A percentile compares a stretch with the other conserved stretches of the same genome.
phyloP scores from a whole-genome alignment of 2,329 filamentous ascomycete species.

The Xenoacremonium recifei region DNA sequence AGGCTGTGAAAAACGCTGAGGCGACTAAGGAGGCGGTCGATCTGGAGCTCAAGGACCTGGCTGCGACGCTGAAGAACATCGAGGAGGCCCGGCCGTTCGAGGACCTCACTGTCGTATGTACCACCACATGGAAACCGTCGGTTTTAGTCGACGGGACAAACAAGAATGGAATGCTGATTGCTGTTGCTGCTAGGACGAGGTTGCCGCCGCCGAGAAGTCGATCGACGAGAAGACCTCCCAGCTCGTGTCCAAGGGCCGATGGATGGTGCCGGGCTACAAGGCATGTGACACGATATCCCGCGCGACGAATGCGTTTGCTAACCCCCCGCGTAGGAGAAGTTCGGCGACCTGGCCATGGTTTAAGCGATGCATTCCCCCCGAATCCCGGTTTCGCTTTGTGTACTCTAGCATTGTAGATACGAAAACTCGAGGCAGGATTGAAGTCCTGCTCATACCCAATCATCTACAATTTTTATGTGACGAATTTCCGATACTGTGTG shows the following conservation, averaged over 20 bases:
- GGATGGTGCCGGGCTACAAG: conserved; percentile 98
- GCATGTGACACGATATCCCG: conserved; percentile 48
- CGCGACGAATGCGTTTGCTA: conserved; percentile 34
- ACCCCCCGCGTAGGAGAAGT: conserved; percentile 78
- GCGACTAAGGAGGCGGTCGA: conserved; percentile 96
- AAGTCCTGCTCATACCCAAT: conserved; percentile 32
- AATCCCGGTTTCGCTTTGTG: conserved; percentile 52
- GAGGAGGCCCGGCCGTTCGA: conserved; percentile 94
- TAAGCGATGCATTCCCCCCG: conserved; percentile 55
- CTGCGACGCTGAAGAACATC: conserved; percentile 96
- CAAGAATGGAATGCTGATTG: conserved; percentile 29
- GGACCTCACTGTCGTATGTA: conserved; percentile 92
- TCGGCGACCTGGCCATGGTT: conserved; percentile 92
- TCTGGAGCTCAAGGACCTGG: conserved; percentile 87
- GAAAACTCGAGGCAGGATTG: conserved; percentile 37
- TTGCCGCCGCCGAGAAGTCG: conserved; percentile 88
- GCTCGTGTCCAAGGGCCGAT: conserved; percentile 96
- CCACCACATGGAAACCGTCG: conserved; percentile 5
- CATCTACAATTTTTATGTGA: conserved; percentile 23
- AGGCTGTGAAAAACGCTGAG: conserved; percentile 95
- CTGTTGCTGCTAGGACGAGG: conserved; percentile 70
- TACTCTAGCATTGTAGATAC: conserved; percentile 73
- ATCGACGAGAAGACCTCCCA: conserved; percentile 96
- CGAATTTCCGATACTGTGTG: no score
- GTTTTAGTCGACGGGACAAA: conserved; percentile 9